Base-by-base conservation (phyloP, 2,329 filamentous ascomycete genomes). In the Fusarium concolor region DNA sequence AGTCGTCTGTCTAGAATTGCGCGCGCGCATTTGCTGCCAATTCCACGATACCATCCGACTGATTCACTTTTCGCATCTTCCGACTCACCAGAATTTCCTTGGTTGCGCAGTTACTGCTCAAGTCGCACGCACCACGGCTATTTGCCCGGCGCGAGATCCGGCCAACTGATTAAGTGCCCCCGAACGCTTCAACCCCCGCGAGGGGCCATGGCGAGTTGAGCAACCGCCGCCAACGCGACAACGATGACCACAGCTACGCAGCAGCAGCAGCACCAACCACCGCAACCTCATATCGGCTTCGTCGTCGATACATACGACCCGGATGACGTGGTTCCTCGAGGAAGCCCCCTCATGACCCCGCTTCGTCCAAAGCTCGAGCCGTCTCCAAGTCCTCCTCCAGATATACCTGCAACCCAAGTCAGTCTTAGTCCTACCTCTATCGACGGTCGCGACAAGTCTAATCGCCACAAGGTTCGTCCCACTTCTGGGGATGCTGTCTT, bases 401-500 rank as follows among this genome's bases (percentile, higher is more conserved):
- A 77, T 78, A 84, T 73, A 56, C 76, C 75, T 69, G 56, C 67
- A 68, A 66, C 73, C 60, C 75, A 77, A 78, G 77, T 78, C 71
- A 78, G 76, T 78, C 68, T 73, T 53, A 73, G 68, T 67, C 65
- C 73, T 71, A 67, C 58, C 69, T 75, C 65, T 44, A 56, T 60
- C 74, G 72, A 72, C 74, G 70, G 71, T 83, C 71, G 85, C 85
- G 76, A 78, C 77, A 82, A 81, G 76, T 83, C 82, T 82, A 79
- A 82, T 83, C 80, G 79, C 68, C 81, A 76, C 73, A 88, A 87
- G 85, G 79, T 84, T 65, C 82, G 79, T 68, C 82, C 86, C 41
- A 87, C 81, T 72, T 86, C 86, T 75, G 87, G 86, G 71, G 89
- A 92, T 84, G 87, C 84, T 71, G 88, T 92, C 67, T 83, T 95